Evolutionary conservation across 495 filamentous ascomycete species (phyloP).

Genomic region (Trichocladium uniseriatum): DNA sequence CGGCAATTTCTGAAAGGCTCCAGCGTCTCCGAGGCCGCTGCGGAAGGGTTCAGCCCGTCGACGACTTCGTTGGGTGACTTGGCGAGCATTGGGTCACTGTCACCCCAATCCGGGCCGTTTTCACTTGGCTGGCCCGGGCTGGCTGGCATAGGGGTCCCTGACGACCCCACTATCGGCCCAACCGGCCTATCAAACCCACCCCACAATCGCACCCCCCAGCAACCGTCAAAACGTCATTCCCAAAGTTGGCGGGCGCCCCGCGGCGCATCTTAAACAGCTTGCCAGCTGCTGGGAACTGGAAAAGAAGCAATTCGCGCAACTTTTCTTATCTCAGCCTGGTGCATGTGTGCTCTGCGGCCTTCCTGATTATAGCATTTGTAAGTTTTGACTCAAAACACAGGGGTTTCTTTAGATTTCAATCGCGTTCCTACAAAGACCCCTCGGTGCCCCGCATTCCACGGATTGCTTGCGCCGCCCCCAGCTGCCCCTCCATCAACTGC

Average conservation of each 20-base stretch:
- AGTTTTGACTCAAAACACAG: slow-evolving; percentile 16
- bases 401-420: too few species aligned
- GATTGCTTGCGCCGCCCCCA: too few species aligned
- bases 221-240: slow-evolving; percentile 24
- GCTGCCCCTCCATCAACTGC: neutral
- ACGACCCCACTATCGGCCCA: neutral
- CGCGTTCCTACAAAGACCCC: neutral
- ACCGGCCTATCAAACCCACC: slow-evolving; percentile 10
- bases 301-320: slow-evolving; percentile 3
- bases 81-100: slow-evolving; percentile 18
- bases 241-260: slow-evolving; percentile 15
- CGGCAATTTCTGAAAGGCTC: slow-evolving; percentile 1
- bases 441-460: neutral
- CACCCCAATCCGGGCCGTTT: slow-evolving; percentile 26
- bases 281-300: neutral
- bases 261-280: slow-evolving; percentile 14
- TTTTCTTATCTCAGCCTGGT: slow-evolving; percentile 15
- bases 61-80: slow-evolving; percentile 19
- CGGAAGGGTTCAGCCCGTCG: slow-evolving; percentile 10
- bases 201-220: slow-evolving; percentile 3
- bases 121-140: slow-evolving; percentile 3
- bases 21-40: slow-evolving; percentile 1
- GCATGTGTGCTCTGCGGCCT: slow-evolving; percentile 33
- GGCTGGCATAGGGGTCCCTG: too few species aligned
- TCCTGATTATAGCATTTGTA: slow-evolving; percentile 39